Conservation (phyloP, 495 filamentous ascomycete species). For the Physcia stellaris region DNA sequence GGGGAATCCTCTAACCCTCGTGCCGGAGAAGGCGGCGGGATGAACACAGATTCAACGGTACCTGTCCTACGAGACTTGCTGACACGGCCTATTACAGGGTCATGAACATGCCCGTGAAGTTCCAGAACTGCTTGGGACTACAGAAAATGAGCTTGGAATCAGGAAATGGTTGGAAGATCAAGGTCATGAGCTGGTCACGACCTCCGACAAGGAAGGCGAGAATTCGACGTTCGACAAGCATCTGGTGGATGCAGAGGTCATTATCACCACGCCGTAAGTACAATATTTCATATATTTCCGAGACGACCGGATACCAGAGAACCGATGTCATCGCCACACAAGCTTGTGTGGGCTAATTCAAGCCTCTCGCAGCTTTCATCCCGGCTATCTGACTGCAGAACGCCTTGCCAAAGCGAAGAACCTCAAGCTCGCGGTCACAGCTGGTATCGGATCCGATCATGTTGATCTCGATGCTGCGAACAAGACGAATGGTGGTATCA, state of each 20-base stretch:
- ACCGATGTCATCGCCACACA: too few species aligned
- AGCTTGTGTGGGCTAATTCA: conserved; percentile 11
- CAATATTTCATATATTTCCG: too few species aligned
- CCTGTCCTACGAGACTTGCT: conserved; percentile 5
- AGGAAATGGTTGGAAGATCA: conserved; percentile 92
- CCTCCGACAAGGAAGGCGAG: conserved; percentile 91
- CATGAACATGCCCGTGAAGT: conserved; percentile 58
- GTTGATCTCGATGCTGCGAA: conserved; percentile 95
- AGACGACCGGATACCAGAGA: too few species aligned
- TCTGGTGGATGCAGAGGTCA: conserved; percentile 90
- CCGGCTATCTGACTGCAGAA: conserved; percentile 92
- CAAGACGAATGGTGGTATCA: conserved; percentile 95
- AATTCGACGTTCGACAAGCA: conserved; percentile 90
- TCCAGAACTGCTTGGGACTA: conserved; percentile 80
- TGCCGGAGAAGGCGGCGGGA: neutral
- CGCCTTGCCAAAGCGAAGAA: conserved; percentile 97
- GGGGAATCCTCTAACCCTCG: neutral
- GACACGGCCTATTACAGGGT: conserved; percentile 32
- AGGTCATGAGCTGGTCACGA: conserved; percentile 92
- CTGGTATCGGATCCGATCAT: conserved; percentile 96
- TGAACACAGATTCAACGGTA: neutral
- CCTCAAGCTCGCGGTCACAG: conserved; percentile 90
- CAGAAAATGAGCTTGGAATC: conserved; percentile 94
- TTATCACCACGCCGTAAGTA: conserved; percentile 94
- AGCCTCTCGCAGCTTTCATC: conserved; percentile 67